Percentiles rank a stretch among this genome's conserved stretches.
Conservation (phyloP, 192 early-diverging fungal species). For the Backusella tarrabulga region DNA sequence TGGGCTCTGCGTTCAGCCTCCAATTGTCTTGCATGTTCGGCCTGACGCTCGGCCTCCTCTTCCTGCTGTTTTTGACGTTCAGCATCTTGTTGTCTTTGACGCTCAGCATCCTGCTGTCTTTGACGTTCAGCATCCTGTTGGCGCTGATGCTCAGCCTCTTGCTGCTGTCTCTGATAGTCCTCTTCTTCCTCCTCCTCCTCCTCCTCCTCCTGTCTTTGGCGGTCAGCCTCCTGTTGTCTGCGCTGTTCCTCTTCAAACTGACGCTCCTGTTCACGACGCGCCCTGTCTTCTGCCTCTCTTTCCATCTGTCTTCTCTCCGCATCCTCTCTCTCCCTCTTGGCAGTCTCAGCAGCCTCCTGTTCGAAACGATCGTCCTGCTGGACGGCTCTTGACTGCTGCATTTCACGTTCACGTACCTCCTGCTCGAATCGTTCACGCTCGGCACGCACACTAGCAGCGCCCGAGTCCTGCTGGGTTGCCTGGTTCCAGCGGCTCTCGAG, state of each 20-base stretch:
- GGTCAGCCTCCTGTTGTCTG: constrained; percentile 19
- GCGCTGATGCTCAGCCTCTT: constrained; percentile 32
- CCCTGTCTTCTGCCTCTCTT: constrained; percentile 17
- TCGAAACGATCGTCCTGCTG: constrained; percentile 11
- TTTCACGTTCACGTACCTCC: constrained; percentile 34
- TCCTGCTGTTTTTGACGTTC: constrained; percentile 34
- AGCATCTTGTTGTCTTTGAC: constrained; percentile 39
- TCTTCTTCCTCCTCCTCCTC: too few relatives aligned
- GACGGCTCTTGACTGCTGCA: neutral
- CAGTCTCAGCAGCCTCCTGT: constrained; percentile 19
- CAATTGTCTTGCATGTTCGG: neutral
- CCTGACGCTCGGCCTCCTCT: constrained; percentile 23
- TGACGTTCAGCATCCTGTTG: constrained; percentile 27
- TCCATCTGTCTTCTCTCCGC: constrained; percentile 13
- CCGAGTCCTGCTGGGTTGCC: constrained; percentile 10
- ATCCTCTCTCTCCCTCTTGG: constrained; percentile 16
- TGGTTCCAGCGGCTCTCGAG: constrained; percentile 29
- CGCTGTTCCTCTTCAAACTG: constrained; percentile 20
- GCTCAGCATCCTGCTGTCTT: constrained; percentile 25
- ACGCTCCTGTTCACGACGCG: constrained; percentile 3
- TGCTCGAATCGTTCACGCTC: constrained; percentile 30
- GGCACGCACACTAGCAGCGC: constrained; percentile 23
- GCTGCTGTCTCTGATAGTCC: constrained; percentile 27
- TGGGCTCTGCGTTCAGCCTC: constrained; percentile 21
- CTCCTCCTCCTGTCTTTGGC: constrained; percentile 24